Base-by-base conservation (phyloP, 768 basidiomycete genomes). In the Russula sp. region DNA sequence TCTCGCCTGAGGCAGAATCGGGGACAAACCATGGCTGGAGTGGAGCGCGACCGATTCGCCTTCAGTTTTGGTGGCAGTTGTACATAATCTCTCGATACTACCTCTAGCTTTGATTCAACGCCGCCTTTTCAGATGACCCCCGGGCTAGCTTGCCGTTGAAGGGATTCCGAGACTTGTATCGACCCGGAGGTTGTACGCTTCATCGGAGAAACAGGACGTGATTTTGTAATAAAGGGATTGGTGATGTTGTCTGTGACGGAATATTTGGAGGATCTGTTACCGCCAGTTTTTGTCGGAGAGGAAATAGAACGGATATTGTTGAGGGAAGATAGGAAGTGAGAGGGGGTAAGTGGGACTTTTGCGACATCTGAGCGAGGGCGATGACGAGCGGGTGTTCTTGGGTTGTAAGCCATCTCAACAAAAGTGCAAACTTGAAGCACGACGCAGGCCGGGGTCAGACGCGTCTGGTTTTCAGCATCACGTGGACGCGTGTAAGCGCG, bases 121-220 rank as follows among this genome's bases (percentile, higher is more conserved):
- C 89, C 89, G 49, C 90, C 90, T 65, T 84, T 88, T 42, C 89
- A 78, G 67, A 92, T 87, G 20, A 93, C 82, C 7, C 90, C 88
- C 1, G 74, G 75, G 66, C 78, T 83, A 0, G 87, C 86, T 70
- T 90, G 88, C 3, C 84, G 79, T 59, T 84, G 79, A 7, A 88
- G 75, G 0, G 78, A 79, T 84, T n/a, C 84, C 0, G 81, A 79
- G 46, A 83, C 76, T 14, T 81, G 76, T 30, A 84, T 80, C 13
- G 75, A 71, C 57, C 79, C 75, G 4, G 78, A 76, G 0, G 81
- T 80, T 1, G 82, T 74, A 13, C 86, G 80, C 73, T 90, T 92
- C 11, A 85, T 77, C 1, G 89, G 89, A 3, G 88, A 89, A 2
- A 79, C 73, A 1, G 85, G 80, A 20, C 86, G 80, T 18, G 83